Evolutionary conservation across 441 rosid genomes (phyloP), one percentile per base, ranked within the genome.

Genomic region (Aleurites moluccanus): DNA sequence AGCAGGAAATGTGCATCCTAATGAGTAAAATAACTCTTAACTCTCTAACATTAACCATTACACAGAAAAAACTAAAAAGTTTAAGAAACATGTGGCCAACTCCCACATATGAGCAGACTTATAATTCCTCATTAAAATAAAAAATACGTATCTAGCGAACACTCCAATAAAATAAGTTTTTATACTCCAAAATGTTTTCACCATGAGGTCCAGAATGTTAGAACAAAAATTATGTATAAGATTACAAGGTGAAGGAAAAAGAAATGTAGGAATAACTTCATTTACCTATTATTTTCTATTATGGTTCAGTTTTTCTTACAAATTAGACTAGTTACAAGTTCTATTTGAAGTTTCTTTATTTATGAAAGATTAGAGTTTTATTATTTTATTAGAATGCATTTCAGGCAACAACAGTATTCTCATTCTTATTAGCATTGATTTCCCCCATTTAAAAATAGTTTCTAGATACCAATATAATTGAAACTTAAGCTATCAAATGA

Each of bases 1-100:
- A 23, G 67, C 52, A 61, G 47, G 49, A 75, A 69, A 73, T 10
- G n/a, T 15, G 45, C 40, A 72, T 35, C 23, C 73, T 42, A 64
- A 38, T 11, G 25, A 73, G 28, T 16, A 57, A 16, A 75, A 33
- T 38, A 62, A 61, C 53, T n/a, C 57, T 60, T 38, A 21, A 20
- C 8, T 3, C 30, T 50, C 70, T n/a, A 68, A 56, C 28, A 44
- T 30, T 13, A 20, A 65, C 30, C 55, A 38, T 63, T 8, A 27
- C 18, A 55, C 20, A 64, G 49, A 3, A 65, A 11, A 69, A 16
- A 42, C 14, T 3, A 35, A 60, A 49, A 60, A 23, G 23, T n/a
- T n/a, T 16, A 42, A 38, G 21, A 73, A 5, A 64, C 28, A 55
- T 44, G 44, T 20, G 2, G 9, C 30, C n/a, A 66, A 66, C 55